Evolutionary conservation across 257 asterid genomes (phyloP), one percentile per base, ranked within the genome.

Genomic region (Vinca minor): DNA sequence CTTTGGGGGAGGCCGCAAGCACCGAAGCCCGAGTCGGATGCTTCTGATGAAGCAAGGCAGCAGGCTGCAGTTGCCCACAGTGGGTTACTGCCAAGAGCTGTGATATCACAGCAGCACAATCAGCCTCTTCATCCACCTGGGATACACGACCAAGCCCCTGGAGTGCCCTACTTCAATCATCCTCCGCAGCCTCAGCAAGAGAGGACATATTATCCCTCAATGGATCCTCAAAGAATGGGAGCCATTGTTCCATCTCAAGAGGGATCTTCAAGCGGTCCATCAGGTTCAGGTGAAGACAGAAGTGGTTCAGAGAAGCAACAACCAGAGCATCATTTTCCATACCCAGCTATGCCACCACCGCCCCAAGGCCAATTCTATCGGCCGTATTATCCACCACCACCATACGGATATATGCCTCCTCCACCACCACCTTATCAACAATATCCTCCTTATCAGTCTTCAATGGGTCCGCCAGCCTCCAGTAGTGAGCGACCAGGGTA

Each of bases 221-320:
- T 89, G 97, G 99, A 93, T 73, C 97, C 97, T 23, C 98, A 93
- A 60, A 81, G 96, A 71, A 89, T 89, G 99, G 97, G 97, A 42
- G 99, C 97, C 28, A 48, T 81, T 29, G 66, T 85, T 28, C 75
- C 86, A 34, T 74, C 95, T 31, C 95, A 87, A 64, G 98, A 92
- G 20, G 96, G 98, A 52, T 65, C 76, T 49, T 72, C 85, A 1
- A 69, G 78, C 61, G 87, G 88, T n/a, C 68, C 86, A 9, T 68
- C 83, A 3, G 95, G 87, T 25, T 67, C 91, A 0, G 76, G 71
- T 69, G 96, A 85, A 63, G 73, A 65, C 69, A 81, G 57, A 77
- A 59, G 68, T 74, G 80, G 76, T 11, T 50, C 80, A 0, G 90
- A 77, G 55, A 78, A 70, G 70, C 76, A 75, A 53, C 88, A 69